Evolutionary conservation across 768 basidiomycete species (phyloP), one percentile per base, ranked within the genome.

Genomic region (Boletus reticulatus): DNA sequence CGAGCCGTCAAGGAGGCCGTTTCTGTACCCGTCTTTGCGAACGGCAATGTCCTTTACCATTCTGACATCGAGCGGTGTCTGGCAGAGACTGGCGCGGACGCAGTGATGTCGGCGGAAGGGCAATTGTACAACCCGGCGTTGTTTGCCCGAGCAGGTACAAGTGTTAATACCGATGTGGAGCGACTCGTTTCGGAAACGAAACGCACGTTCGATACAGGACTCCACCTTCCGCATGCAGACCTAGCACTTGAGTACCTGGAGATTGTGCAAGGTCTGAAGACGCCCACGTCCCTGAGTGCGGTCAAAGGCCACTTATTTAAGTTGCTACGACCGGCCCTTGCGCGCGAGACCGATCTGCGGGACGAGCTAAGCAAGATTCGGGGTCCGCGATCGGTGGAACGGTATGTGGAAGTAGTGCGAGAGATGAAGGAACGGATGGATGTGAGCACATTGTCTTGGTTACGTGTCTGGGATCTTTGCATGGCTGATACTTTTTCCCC

Each of bases 291-390:
- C 4, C 65, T 79, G 16, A 87, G 89, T 60, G 92, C 89, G 0
- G 81, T 98, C 61, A 96, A 96, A 66, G 88, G 92, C 0, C 96
- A 99, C 66, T 68, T 99, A 34, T 99, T 97, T 82, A 92, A 97
- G 72, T 71, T 99, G 34, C 81, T 97, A 74, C 85, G 88, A 0
- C 92, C 92, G 0, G 88, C 85, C 0, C 75, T 98, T 32, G 73
- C 64, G 20, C 68, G 75, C 48, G 84, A 92, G 61, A 76, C 72
- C 3, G 93, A 94, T 66, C 69, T 97, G 55, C 77, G 96, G 41
- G 85, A 91, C 53, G 74, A 74, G 64, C 72, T 98, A 19, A 90
- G 91, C 7, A 76, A 72, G 45, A 72, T 84, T 32, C 70, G 64
- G 20, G 71, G 55, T 44, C 62, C 65, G 54, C 62, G 45, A 22